Conservation (phyloP, 2,329 filamentous ascomycete genomes). For the Myriosclerotinia curreyana region DNA sequence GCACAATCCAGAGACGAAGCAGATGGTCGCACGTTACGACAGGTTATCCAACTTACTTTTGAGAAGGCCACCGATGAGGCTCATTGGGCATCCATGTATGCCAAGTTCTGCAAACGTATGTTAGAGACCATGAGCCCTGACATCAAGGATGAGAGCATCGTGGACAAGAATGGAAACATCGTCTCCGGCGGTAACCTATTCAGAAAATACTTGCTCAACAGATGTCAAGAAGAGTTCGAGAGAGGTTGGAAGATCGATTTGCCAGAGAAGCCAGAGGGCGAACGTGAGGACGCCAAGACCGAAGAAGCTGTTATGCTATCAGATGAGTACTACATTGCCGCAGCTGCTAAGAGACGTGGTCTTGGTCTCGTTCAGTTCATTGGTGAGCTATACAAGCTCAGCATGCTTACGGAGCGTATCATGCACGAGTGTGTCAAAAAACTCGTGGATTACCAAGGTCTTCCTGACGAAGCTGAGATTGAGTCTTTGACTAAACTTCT, state of each 20-base stretch:
- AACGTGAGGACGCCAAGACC: constrained; percentile 51
- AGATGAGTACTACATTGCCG: constrained; percentile 93
- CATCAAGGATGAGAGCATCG: constrained; percentile 92
- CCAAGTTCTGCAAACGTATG: constrained; percentile 98
- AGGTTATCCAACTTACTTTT: constrained; percentile 98
- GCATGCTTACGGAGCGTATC: constrained; percentile 97
- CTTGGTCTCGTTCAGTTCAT: constrained; percentile 99
- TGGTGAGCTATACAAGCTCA: constrained; percentile 96
- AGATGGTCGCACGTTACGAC: constrained; percentile 89
- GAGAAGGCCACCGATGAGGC: constrained; percentile 98
- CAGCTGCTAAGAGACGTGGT: constrained; percentile 92
- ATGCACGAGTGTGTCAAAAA: constrained; percentile 99
- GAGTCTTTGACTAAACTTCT: constrained; percentile 94
- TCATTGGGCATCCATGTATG: constrained; percentile 98
- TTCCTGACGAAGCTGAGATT: constrained; percentile 92
- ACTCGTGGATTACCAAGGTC: constrained; percentile 88
- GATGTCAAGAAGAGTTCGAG: constrained; percentile 98
- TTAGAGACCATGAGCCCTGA: constrained; percentile 91
- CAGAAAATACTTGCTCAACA: constrained; percentile 97
- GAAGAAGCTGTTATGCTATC: constrained; percentile 81
- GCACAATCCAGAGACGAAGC: constrained; percentile 93
- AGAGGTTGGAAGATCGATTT: constrained; percentile 93
- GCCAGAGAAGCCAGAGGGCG: constrained; percentile 71
- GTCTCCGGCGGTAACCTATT: constrained; percentile 92
- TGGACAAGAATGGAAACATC: constrained; percentile 82